These are phyloP conservation scores for Fagopyrum homotropicum DNA, from an alignment of 148 eudicot genomes.

Conservation along the genomic window DNA sequence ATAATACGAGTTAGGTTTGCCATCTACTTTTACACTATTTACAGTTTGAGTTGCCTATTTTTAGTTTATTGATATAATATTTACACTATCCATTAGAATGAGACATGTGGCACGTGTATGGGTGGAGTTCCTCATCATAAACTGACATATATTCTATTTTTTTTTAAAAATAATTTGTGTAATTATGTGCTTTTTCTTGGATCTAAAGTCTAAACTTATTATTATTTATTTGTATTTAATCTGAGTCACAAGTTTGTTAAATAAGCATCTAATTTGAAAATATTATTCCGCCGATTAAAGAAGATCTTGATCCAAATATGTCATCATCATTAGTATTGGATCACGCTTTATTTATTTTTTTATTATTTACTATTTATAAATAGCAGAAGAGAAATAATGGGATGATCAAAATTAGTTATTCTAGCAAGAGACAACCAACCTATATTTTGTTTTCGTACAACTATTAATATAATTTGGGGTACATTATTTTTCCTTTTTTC, in stretches of 20 bases:
- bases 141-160: not conserved
- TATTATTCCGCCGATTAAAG: too few species aligned
- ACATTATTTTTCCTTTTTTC: too few species aligned
- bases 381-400: too few species aligned
- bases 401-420: too few species aligned
- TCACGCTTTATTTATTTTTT: not conserved
- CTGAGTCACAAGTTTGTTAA: not conserved
- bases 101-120: slow-evolving; percentile 1
- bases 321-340: not conserved
- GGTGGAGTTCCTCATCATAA: slow-evolving; percentile 1
- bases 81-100: slow-evolving; percentile 7
- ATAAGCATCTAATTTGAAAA: not conserved
- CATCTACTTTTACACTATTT: too few species aligned
- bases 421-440: too few species aligned
- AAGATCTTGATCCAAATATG: not conserved
- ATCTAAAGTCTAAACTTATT: not conserved
- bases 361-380: too few species aligned
- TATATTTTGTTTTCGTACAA: too few species aligned
- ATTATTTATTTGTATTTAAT: not conserved
- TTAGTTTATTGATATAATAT: not conserved
- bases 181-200: not conserved
- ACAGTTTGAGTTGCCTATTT: too few species aligned
- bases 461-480: too few species aligned
- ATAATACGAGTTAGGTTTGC: too few species aligned
- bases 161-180: not conserved